A percentile compares a stretch with the other conserved stretches of the same genome.
phyloP scores from a whole-genome alignment of 306 rosid species.

The Vigna unguiculata region DNA sequence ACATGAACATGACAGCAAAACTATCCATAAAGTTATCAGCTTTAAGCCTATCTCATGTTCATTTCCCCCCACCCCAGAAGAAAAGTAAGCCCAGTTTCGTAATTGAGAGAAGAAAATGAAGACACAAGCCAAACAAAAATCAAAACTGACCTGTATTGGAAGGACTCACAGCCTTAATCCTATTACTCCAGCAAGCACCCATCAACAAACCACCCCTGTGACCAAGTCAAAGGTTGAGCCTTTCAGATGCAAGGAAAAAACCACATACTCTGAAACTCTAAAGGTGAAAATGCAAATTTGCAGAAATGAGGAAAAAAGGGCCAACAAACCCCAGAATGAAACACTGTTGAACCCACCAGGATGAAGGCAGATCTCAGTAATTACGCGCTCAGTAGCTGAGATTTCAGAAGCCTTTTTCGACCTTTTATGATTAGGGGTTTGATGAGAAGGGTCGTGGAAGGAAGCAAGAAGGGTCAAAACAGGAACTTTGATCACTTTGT shows the following conservation, averaged over 20 bases:
- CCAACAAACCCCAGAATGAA: conserved; percentile 23
- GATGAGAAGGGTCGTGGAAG: conserved; percentile 42
- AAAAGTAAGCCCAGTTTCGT: conserved; percentile 13
- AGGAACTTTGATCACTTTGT: conserved; percentile 26
- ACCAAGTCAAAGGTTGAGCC: conserved; percentile 36
- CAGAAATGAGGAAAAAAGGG: conserved; percentile 13
- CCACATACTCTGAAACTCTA: conserved; percentile 22
- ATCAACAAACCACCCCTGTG: conserved; percentile 56
- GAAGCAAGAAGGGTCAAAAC: conserved; percentile 25
- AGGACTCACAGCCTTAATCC: conserved; percentile 74
- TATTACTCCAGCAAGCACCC: conserved; percentile 96
- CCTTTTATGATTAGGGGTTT: conserved; percentile 44
- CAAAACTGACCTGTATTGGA: conserved; percentile 65
- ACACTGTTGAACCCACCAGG: conserved; percentile 42
- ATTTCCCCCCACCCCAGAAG: conserved; percentile 20
- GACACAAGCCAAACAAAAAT: not conserved
- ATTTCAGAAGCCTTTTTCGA: conserved; percentile 36
- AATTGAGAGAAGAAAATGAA: not conserved
- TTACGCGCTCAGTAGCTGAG: conserved; percentile 35
- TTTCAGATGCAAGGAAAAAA: conserved; percentile 45
- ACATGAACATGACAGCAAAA: conserved; percentile 16
- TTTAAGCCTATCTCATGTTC: conserved; percentile 26
- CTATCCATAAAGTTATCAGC: conserved; percentile 39
- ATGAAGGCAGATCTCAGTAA: conserved; percentile 46
- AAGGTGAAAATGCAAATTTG: conserved; percentile 29